Percentiles rank a stretch among this genome's conserved stretches.
Conservation (phyloP, 306 rosid genomes). For the Acacia melanoxylon region DNA sequence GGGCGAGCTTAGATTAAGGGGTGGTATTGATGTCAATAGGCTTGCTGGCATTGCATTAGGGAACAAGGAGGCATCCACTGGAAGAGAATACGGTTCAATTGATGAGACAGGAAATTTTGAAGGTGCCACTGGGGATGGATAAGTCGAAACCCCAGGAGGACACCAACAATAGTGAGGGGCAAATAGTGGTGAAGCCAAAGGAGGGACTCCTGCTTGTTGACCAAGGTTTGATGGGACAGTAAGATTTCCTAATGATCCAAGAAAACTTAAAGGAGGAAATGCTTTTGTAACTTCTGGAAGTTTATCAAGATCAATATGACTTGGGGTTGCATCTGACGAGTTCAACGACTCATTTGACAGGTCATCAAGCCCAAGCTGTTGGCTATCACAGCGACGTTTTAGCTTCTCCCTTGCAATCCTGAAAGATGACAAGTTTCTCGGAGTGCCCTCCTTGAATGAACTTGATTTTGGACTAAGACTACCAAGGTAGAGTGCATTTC, state of each 20-base stretch:
- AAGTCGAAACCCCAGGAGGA: constrained; percentile 61
- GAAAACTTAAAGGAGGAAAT: constrained; percentile 50
- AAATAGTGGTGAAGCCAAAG: constrained; percentile 61
- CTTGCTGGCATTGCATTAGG: constrained; percentile 53
- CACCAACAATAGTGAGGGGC: constrained; percentile 96
- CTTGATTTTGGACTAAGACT: constrained; percentile 86
- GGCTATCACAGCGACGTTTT: constrained; percentile 63
- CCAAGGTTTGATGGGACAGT: constrained; percentile 46
- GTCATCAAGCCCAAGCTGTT: constrained; percentile 45
- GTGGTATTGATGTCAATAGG: constrained; percentile 59
- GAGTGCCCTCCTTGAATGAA: constrained; percentile 84
- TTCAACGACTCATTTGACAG: constrained; percentile 39
- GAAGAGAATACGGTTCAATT: constrained; percentile 43
- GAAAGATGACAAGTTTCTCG: constrained; percentile 59
- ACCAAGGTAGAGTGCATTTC: constrained; percentile 64
- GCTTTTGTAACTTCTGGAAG: constrained; percentile 38
- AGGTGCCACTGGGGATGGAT: constrained; percentile 49
- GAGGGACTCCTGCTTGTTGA: constrained; percentile 49
- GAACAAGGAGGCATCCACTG: constrained; percentile 69
- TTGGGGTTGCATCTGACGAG: constrained; percentile 34
- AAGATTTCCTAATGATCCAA: constrained; percentile 63
- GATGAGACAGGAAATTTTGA: constrained; percentile 42
- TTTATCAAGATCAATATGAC: constrained; percentile 45
- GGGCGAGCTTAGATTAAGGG: constrained; percentile 51
- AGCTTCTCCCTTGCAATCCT: constrained; percentile 76